Conservation (phyloP, 441 rosid genomes). For the Populus hybrid region DNA sequence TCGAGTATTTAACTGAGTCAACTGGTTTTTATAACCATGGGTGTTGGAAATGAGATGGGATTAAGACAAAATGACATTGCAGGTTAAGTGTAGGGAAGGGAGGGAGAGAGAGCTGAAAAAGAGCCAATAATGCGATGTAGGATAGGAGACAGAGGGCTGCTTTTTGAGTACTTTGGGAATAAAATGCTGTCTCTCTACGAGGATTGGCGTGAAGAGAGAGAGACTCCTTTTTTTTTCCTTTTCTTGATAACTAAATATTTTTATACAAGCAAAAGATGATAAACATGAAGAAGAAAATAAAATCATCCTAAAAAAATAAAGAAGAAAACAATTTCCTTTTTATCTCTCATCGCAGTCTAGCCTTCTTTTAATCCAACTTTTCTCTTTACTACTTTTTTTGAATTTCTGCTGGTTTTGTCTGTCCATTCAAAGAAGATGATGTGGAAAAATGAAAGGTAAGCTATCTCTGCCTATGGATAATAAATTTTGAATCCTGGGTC, state of each 20-base stretch:
- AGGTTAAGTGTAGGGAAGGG: conserved; percentile 22
- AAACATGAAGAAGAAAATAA: neutral
- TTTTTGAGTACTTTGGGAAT: conserved; percentile 84
- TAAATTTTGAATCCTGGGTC: conserved; percentile 32
- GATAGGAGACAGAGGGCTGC: conserved; percentile 78
- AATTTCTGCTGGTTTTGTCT: conserved; percentile 57
- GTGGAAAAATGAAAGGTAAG: conserved; percentile 25
- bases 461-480: neutral
- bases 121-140: conserved; percentile 44
- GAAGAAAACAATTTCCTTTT: conserved; percentile 23
- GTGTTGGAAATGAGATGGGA: conserved; percentile 36
- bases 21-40: neutral
- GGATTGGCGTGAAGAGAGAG: conserved; percentile 63
- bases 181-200: conserved; percentile 79
- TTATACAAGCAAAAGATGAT: conserved; percentile 35
- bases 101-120: conserved; percentile 19
- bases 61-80: conserved; percentile 43
- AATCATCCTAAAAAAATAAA: neutral
- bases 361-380: conserved; percentile 28
- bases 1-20: neutral
- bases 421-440: conserved; percentile 49
- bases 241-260: conserved; percentile 18
- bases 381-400: conserved; percentile 45
- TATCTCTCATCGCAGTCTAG: conserved; percentile 24
- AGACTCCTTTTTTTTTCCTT: neutral